Evolutionary conservation across 2,329 filamentous ascomycete species (phyloP), one percentile per base, ranked within the genome.

Genomic region (Beauveria caledonica): DNA sequence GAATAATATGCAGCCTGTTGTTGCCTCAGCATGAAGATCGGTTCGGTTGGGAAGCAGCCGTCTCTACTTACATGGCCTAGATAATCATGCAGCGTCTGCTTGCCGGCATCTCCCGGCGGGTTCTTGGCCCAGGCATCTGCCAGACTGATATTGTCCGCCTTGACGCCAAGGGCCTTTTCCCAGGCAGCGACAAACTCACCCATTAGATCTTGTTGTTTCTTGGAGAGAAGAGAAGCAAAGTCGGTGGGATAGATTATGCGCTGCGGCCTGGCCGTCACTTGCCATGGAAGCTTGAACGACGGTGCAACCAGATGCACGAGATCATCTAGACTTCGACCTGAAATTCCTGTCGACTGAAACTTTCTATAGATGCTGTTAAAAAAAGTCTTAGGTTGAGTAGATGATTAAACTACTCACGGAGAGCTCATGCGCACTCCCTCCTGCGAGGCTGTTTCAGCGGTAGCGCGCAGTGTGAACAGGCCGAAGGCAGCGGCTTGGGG

Each of bases 381-480:
- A 33, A 36, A 36, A 36, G 33, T 3, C 1, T 6, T 11, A 36
- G 13, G 5, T 36, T 36, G 13, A 36, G 13, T 36, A 36, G 33
- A 36, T 6, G 3, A 6, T 15, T 6, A 6, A 36, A 6, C 2
- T 15, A 58, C 66, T 63, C 64, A 68, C 71, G 58, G 60, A 2
- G 68, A 69, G 21, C 62, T 60, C 10, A 55, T 57, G 2, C 52
- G 48, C 3, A 65, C 53, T 6, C 62, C 66, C 5, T 62, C 55
- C 3, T 63, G 40, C 0, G 69, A 55, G 15, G 63, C n/a, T 13
- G 39, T 46, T 25, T 54, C 60, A 1, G 55, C 19, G 10, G 70
- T 65, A 3, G 63, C 62, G 1, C 67, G 66, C 1, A 75, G 62
- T 1, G 73, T 67, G 46, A 71, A 74, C 5, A 73, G 36, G 0